A percentile compares a stretch with the other conserved stretches of the same genome.
Evolutionary conservation across 768 basidiomycete species (phyloP).

Genomic region (Vararia minispora): DNA sequence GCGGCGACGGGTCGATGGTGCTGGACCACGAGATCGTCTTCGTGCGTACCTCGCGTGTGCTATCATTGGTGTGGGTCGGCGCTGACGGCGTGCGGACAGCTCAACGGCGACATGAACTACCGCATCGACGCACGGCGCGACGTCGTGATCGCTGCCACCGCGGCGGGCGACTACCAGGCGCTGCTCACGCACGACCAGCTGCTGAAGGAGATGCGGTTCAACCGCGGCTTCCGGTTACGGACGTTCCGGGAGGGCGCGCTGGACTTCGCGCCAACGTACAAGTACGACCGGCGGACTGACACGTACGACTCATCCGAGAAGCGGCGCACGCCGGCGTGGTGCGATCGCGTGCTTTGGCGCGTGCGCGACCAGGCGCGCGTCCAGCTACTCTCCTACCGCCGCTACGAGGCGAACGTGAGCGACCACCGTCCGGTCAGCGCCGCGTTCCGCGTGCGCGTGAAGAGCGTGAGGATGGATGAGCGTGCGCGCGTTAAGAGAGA

Average conservation of each 20-base stretch:
- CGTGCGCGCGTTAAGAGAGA: conserved; percentile 45
- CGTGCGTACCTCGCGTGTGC: conserved; percentile 31
- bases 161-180: conserved; percentile 48
- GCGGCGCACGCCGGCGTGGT: conserved; percentile 87
- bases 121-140: conserved; percentile 92
- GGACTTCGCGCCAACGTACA: conserved; percentile 86
- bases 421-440: conserved; percentile 88
- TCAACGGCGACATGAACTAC: conserved; percentile 95
- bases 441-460: conserved; percentile 63
- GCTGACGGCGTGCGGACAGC: conserved; percentile 25
- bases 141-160: conserved; percentile 58
- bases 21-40: conserved; percentile 94
- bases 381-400: conserved; percentile 53
- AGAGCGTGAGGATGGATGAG: conserved; percentile 50
- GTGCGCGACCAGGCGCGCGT: conserved; percentile 47
- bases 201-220: conserved; percentile 75
- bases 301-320: conserved; percentile 89
- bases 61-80: neutral
- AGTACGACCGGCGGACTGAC: conserved; percentile 73
- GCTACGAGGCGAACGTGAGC: conserved; percentile 82
- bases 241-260: conserved; percentile 76
- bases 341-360: conserved; percentile 85
- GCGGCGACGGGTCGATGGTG: conserved; percentile 88
- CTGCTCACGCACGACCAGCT: conserved; percentile 82
- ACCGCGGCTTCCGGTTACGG: conserved; percentile 80